Base-by-base conservation (phyloP, 208 protist species). In the Wallacemonas rigidus region DNA sequence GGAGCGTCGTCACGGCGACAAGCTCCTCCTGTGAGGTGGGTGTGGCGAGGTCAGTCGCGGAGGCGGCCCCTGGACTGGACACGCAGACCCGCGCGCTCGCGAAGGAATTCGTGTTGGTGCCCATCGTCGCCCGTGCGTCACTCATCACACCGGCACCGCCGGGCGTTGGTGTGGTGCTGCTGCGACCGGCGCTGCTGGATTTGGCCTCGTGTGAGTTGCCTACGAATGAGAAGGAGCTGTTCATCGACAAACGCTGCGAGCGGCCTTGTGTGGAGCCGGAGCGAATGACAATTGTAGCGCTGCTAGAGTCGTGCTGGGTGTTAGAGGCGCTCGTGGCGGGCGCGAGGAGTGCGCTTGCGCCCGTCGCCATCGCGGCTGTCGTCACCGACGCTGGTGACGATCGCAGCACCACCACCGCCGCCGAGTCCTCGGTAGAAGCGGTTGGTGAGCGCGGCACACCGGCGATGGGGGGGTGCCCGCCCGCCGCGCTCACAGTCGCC, bases 41-140 rank as follows among this genome's bases (percentile, higher is more conserved):
- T 1, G 56, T 62, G 6, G 43, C 17, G 56, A 53, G 8, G 14
- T 5, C 36, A 44, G 50, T 15, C 7, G 56, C 11, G 9, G 56
- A 26, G 5, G 38, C 6, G 36, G 56, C 26, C 7, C 8, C 14
- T 7, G 56, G 26, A n/a, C 53, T 58, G 26, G 11, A 5, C 35
- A 15, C 38, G 26, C 14, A 6, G 56, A 41, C 6, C 3, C 38
- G 5, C 6, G 0, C 14, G 43, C 60, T 65, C 40, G 50, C 26
- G 2, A 41, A 65, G 3, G 60, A 65, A 41, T 65, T 65, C 40
- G 60, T 65, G 41, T 11, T 65, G 41, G 60, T 65, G 41, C 60
- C 60, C 0, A 11, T 14, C n/a, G 60, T 65, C 40, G 60, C 60
- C 5, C 60, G 60, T 6, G 60, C 43, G 40, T 65, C 60, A 15